Percentiles rank a stretch among this genome's conserved stretches.
These are phyloP conservation scores for Penicillium concentricum DNA, from an alignment of 2,329 filamentous ascomycete genomes.

Conservation along the genomic window DNA sequence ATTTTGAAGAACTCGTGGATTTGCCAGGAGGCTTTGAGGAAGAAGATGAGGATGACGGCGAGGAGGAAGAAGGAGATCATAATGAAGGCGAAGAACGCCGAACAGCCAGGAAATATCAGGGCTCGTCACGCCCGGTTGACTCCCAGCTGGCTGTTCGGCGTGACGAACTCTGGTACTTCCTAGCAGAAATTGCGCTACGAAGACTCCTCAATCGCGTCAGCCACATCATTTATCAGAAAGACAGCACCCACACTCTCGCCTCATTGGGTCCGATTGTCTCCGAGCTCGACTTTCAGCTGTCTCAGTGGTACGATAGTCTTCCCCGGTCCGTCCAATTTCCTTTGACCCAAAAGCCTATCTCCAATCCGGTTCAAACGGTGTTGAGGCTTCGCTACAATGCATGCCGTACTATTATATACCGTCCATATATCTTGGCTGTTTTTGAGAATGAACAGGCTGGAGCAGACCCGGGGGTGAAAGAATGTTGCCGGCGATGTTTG, in stretches of 20 bases:
- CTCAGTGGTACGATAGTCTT: conserved; percentile 80
- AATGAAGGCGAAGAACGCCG: conserved; percentile 1
- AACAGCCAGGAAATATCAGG: background rate
- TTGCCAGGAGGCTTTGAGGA: conserved; percentile 74
- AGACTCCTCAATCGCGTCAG: conserved; percentile 75
- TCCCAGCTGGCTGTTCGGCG: conserved; percentile 40
- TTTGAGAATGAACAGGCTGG: conserved; percentile 73
- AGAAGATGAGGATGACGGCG: conserved; percentile 51
- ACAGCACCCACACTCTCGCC: conserved; percentile 67
- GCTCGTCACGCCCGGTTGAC: background rate
- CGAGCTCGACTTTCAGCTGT: conserved; percentile 78
- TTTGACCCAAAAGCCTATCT: conserved; percentile 64
- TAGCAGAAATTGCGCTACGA: conserved; percentile 77
- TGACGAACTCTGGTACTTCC: conserved; percentile 82
- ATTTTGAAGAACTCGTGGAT: conserved; percentile 77
- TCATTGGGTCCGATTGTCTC: conserved; percentile 75
- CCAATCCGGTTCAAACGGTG: conserved; percentile 76
- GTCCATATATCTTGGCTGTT: conserved; percentile 77
- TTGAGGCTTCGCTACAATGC: conserved; percentile 78
- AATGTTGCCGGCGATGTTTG: conserved; percentile 77
- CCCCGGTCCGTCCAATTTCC: conserved; percentile 75
- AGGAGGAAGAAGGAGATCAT: conserved; percentile 11
- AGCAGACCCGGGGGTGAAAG: conserved; percentile 69
- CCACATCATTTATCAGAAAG: conserved; percentile 75
- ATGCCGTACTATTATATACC: conserved; percentile 81